Evolutionary conservation across 805 yeast species (phyloP), one percentile per base, ranked within the genome.

Genomic region (Schwanniomyces yamadae): DNA sequence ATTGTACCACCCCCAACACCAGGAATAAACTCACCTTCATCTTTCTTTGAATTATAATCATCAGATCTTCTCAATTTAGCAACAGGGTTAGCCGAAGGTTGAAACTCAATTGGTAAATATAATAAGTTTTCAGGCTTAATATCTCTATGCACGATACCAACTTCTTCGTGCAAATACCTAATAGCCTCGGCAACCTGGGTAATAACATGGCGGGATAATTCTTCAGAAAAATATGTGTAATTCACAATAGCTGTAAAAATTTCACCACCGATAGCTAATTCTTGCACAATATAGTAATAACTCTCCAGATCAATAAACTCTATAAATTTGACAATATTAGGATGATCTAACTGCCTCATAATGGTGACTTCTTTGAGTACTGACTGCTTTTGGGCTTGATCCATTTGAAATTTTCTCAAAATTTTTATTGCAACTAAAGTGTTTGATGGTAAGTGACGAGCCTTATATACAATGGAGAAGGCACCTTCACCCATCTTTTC

Each of bases 1-100:
- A 93, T 84, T 10, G 90, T 86, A 36, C 96, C 99, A 31, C 95
- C 95, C 22, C 99, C 99, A 14, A 85, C 65, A 9, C 85, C 85
- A 4, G 84, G 82, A 7, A 60, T 61, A 49, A 90, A 93, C 42
- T 73, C 77, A 35, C 99, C 99, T 65, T 93, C 99, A 55, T 91
- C 97, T 10, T 69, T 64, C 57, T 93, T 85, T 10, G 78, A 54
- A 23, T 75, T 66, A 11, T 77, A 77, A 55, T 85, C 93, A 57
- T 85, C 95, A 9, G 84, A 76, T 45, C 67, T 72, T 35, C 91
- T 66, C 23, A 76, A 65, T 37, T 59, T 63, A 7, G 62, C 40
- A 4, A 45, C 36, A 4, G 63, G 65, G 37, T 59, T 57, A 12
- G 45, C 40, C 6, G 68, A 60, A 4, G 85, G 80, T 3, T 66